Percentiles rank a stretch among this genome's conserved stretches.
phyloP scores from a whole-genome alignment of 2,329 filamentous ascomycete genomes.

The Fusarium albidum region DNA sequence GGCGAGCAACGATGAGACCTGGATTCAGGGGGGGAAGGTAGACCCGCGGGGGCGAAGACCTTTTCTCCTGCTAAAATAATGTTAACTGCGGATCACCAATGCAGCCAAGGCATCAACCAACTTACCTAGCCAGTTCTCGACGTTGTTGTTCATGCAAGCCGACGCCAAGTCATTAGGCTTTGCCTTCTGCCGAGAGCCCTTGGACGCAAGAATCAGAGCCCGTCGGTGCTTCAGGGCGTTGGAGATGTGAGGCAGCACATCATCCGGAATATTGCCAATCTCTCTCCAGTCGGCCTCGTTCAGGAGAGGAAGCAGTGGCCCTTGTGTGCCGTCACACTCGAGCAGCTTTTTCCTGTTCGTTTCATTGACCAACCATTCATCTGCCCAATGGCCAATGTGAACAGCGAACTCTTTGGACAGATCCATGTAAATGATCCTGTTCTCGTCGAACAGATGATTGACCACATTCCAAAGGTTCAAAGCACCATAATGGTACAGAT shows the following conservation, averaged over 20 bases:
- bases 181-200: slow-evolving; percentile 5
- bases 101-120: not conserved
- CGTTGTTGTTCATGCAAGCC: slow-evolving; percentile 36
- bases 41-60: slow-evolving; percentile 39
- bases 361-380: slow-evolving; percentile 45
- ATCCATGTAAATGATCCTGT: slow-evolving; percentile 43
- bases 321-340: slow-evolving; percentile 39
- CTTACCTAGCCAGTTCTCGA: slow-evolving; percentile 51
- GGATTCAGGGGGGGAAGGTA: slow-evolving; percentile 40
- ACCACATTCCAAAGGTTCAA: slow-evolving; percentile 59
- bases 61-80: slow-evolving; percentile 40
- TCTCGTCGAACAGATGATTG: slow-evolving; percentile 52
- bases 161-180: slow-evolving; percentile 39
- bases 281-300: slow-evolving; percentile 38
- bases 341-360: slow-evolving; percentile 45
- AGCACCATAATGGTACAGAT: slow-evolving; percentile 57
- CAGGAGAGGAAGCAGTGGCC: slow-evolving; percentile 42
- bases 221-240: slow-evolving; percentile 46
- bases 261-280: slow-evolving; percentile 42
- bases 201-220: slow-evolving; percentile 34
- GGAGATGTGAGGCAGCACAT: slow-evolving; percentile 41
- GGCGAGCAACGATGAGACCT: slow-evolving; percentile 33
- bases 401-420: slow-evolving; percentile 36
- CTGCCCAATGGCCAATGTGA: slow-evolving; percentile 47
- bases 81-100: slow-evolving; percentile 21